Conservation (phyloP, 768 basidiomycete genomes). For the Pleurotus djamor region DNA sequence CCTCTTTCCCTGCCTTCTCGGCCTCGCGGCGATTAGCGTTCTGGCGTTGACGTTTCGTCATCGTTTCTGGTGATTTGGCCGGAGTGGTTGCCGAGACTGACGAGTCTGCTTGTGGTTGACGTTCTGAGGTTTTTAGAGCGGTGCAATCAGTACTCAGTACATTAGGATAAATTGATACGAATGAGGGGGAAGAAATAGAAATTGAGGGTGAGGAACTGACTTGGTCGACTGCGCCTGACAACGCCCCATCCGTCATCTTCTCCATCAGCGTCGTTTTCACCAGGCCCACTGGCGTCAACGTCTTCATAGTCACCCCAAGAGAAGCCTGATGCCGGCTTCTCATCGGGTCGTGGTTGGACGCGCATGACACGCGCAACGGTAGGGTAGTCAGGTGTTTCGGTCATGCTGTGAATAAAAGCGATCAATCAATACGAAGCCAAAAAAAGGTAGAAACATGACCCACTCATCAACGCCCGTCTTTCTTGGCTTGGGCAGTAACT, state of each 20-base stretch:
- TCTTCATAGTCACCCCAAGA: conserved; percentile 82
- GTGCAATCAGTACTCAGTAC: too few species aligned
- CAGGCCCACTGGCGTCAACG: conserved; percentile 29
- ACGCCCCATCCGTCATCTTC: conserved; percentile 84
- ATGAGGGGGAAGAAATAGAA: conserved; percentile 2
- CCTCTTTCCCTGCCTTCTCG: conserved; percentile 54
- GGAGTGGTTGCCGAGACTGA: background rate
- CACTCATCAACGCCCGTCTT: conserved; percentile 74
- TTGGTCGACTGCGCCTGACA: conserved; percentile 50
- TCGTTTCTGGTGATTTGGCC: conserved; percentile 34
- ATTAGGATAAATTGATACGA: background rate
- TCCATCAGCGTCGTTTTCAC: conserved; percentile 55
- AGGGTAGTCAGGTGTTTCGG: conserved; percentile 56
- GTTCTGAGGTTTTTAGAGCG: conserved; percentile 1
- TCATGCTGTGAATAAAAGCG: conserved; percentile 44
- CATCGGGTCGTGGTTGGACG: conserved; percentile 53
- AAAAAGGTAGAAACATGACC: conserved; percentile 19
- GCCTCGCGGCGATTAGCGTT: conserved; percentile 61
- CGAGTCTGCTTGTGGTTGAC: conserved; percentile 5
- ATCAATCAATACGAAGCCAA: conserved; percentile 3
- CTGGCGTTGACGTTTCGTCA: conserved; percentile 70
- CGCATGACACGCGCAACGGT: conserved; percentile 67
- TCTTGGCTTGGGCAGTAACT: conserved; percentile 58
- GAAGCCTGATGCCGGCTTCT: conserved; percentile 62
- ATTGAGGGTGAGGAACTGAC: conserved; percentile 23